Base-by-base conservation (phyloP, 352 stramenopile species). In the Blastocystis sp. region DNA sequence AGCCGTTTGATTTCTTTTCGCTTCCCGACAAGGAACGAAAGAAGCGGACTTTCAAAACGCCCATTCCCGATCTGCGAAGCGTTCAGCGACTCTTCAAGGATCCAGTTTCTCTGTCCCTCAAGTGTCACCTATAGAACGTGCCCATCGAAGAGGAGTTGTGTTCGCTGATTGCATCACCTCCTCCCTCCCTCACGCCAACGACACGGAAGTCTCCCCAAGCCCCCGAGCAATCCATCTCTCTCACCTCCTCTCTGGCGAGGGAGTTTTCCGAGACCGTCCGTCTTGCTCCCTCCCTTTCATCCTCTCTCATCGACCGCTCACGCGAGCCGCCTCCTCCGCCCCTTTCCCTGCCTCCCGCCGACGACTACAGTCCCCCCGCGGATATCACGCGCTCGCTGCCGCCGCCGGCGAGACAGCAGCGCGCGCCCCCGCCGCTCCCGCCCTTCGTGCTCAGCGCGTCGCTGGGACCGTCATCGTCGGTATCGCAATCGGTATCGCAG, bases 1-100 rank as follows among this genome's bases (percentile, higher is more conserved):
- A 48, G 32, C 38, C 69, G 11, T 81, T 81, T 21, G 46, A 81
- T 40, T 81, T 81, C 27, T 65, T 81, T 16, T 40, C 69, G 9
- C 9, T 81, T 29, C 46, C 42, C 3, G n/a, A 75, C 8, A 32
- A 61, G 49, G 69, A 63, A 27, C 4, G 32, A 59, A 56, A 81
- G n/a, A 4, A 0, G 7, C 7, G 4, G 32, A 9, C 61, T 24
- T 29, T 0, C n/a, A 49, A 54, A 63, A 11, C 2, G 0, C 32
- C 48, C 49, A 34, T 48, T 49, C 38, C 69, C 38, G 32, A 61
- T 44, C 21, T 65, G 44, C n/a, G 29, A 63, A 27, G 24, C 40
- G n/a, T 49, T 81, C 42, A 21, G 24, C 29, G 36, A 24, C 53
- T 65, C 9, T 36, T 61, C 34, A 6, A 81, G 24, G 29, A 65